Percentiles rank a stretch among this genome's conserved stretches.
Evolutionary conservation across 345 rosid species (phyloP).

Genomic region (Punica granatum): DNA sequence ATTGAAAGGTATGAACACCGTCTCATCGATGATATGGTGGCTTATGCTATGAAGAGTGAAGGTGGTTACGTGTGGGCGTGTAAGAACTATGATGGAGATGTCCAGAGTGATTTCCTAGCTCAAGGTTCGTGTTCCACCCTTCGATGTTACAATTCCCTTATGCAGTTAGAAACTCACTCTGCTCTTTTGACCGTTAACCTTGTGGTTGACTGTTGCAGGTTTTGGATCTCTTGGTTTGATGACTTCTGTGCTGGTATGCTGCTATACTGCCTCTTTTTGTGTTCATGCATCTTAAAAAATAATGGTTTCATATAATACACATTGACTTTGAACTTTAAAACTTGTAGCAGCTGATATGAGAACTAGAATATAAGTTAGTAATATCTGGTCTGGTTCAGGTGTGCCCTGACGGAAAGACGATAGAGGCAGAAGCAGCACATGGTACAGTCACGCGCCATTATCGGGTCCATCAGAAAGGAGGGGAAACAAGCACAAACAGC

Average conservation of each 20-base stretch:
- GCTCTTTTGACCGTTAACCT: neutral
- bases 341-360: neutral
- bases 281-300: neutral
- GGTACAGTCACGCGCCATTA: constrained; percentile 96
- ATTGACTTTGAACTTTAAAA: neutral
- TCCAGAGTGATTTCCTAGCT: constrained; percentile 96
- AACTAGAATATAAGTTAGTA: neutral
- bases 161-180: too few species aligned
- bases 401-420: constrained; percentile 97
- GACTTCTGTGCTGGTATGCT: constrained; percentile 88
- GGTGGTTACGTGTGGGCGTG: constrained; percentile 99
- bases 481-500: constrained; percentile 99
- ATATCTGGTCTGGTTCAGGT: constrained; percentile 36
- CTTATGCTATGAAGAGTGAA: constrained; percentile 91
- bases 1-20: constrained; percentile 95
- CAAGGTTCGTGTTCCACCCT: constrained; percentile 52
- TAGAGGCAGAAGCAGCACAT: constrained; percentile 99
- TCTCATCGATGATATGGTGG: constrained; percentile 99
- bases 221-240: constrained; percentile 98
- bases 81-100: constrained; percentile 99
- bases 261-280: neutral
- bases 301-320: neutral
- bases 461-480: constrained; percentile 98
- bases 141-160: too few species aligned
- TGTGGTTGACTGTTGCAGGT: constrained; percentile 34